Evolutionary conservation across 2,329 filamentous ascomycete species (phyloP), one percentile per base, ranked within the genome.

Genomic region (Sordariomycetes sp.): DNA sequence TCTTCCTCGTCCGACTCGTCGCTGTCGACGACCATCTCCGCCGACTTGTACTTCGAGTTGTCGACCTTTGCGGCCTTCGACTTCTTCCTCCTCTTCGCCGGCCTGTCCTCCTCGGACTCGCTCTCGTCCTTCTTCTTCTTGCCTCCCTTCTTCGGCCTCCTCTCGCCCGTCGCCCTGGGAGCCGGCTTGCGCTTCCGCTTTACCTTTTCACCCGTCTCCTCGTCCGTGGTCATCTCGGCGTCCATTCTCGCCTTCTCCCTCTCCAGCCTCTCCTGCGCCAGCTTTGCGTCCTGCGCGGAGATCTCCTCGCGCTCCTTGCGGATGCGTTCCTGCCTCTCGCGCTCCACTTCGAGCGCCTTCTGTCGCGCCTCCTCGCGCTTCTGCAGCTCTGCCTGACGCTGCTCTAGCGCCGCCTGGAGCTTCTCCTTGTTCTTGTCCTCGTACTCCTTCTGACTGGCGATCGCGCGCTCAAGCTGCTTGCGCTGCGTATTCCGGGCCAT

Each of bases 401-500:
- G 81, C 65, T 88, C 84, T 40, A 89, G 82, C 8, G 94, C 92
- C 57, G 90, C 86, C 61, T 88, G 83, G 3, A 97, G 82, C 71
- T 94, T 95, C 65, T 88, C 85, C 40, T 91, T 90, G 69, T 97
- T 97, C 76, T 89, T 90, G 65, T 91, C 87, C 70, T 99, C 94
- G 71, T 96, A 97, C 62, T 95, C 89, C 62, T 83, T 87, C 70
- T 99, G 94, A 64, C 83, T 87, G 63, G 90, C 86, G 54, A 93
- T 83, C 4, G 89, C 88, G 65, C 91, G 86, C 66, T 95, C 90
- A 14, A 99, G 82, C 70, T 99, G 93, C 66, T 90, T 91, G 63
- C 89, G 87, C 74, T 96, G 90, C 1, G 95, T 99, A 70, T 97
- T 96, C 61, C 88, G 86, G 63, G 90, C 92, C 94, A 99, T 99